Evolutionary conservation across 148 eudicot species (phyloP).

Genomic region (Chenopodium album): DNA sequence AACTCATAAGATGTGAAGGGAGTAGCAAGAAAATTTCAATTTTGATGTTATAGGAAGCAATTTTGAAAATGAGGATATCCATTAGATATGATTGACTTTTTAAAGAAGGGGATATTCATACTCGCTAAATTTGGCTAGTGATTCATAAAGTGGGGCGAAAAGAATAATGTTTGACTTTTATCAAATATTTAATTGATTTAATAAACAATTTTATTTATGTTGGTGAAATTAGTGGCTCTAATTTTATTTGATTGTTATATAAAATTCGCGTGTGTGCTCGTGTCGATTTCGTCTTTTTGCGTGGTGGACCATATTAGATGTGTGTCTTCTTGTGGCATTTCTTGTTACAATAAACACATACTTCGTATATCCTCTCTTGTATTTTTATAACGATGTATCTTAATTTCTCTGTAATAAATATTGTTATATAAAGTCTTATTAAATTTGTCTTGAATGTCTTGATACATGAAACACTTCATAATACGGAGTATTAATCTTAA

Average conservation of each 20-base stretch:
- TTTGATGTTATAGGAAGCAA: no score
- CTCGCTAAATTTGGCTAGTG: not conserved
- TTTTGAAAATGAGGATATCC: not conserved
- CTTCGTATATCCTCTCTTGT: no score
- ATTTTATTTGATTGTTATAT: not conserved
- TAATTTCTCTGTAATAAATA: no score
- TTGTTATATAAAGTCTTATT: no score
- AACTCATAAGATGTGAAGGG: no score
- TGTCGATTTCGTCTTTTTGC: slow-evolving; percentile 12
- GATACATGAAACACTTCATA: no score
- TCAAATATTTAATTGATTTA: not conserved
- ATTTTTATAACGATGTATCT: no score
- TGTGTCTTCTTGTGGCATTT: slow-evolving; percentile 14
- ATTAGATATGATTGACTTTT: slow-evolving; percentile 18
- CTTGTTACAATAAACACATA: no score
- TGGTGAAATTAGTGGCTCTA: slow-evolving; percentile 8
- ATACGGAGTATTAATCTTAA: no score
- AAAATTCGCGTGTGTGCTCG: slow-evolving; percentile 7
- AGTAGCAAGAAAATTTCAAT: not conserved
- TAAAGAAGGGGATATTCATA: not conserved
- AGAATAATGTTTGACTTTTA: slow-evolving; percentile 20
- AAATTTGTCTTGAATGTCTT: no score
- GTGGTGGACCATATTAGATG: slow-evolving; percentile 16
- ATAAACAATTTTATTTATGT: not conserved
- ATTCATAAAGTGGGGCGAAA: not conserved